These are phyloP conservation scores for Cydonia oblonga DNA, from an alignment of 331 rosid genomes.

Conservation along the genomic window DNA sequence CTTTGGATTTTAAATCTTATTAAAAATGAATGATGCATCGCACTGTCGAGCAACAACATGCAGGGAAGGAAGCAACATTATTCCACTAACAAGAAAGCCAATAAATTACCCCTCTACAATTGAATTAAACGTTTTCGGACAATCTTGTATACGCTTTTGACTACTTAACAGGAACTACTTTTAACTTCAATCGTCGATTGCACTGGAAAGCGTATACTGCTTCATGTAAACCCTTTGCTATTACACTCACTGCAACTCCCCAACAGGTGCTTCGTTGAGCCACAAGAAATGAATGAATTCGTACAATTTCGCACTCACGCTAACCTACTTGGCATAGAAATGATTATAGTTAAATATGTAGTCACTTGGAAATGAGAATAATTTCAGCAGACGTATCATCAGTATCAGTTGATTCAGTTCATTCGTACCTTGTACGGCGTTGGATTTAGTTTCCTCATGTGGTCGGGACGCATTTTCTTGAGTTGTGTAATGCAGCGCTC, in stretches of 20 bases:
- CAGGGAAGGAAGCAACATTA: background rate
- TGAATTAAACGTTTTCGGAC: background rate
- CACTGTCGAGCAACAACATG: background rate
- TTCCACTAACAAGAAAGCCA: background rate
- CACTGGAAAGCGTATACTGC: background rate
- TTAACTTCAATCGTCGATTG: conserved; percentile 4
- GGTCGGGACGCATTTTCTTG: conserved; percentile 85
- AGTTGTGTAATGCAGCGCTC: conserved; percentile 76
- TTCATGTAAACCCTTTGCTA: background rate
- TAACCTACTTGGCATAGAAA: conserved; percentile 41
- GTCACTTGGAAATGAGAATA: background rate
- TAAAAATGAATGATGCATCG: background rate
- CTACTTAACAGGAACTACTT: conserved; percentile 8
- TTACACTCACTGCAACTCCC: conserved; percentile 68
- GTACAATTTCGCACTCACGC: conserved; percentile 79
- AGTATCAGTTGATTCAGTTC: background rate
- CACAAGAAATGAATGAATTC: conserved; percentile 96
- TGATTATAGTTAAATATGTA: background rate
- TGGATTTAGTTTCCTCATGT: conserved; percentile 96
- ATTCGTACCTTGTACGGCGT: conserved; percentile 80
- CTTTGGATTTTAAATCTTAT: no score
- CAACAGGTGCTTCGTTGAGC: conserved; percentile 99
- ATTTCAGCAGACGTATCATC: no score
- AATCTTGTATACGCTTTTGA: conserved; percentile 1
- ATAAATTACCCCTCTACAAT: background rate